Evolutionary conservation across 2,329 filamentous ascomycete genomes (phyloP), one percentile per base, ranked within the genome.

Genomic region (Phaeoacremonium minimum): DNA sequence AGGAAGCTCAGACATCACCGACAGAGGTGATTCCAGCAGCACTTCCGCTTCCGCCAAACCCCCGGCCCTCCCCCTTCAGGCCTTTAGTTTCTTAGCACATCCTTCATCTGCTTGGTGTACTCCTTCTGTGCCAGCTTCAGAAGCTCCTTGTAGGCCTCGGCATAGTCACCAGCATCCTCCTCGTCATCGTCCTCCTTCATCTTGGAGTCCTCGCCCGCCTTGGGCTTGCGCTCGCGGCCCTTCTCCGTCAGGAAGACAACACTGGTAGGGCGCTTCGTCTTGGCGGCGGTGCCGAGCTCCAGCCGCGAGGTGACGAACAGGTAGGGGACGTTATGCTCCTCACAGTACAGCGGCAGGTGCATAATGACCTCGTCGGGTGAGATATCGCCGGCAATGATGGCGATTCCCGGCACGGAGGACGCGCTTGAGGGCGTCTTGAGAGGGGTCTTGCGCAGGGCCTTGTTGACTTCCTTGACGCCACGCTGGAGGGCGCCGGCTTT

Each of bases 291-390:
- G 56, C 93, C 93, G 40, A 98, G 80, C 70, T 97, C 91, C 43
- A 89, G 91, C 52, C 93, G 84, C 55, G 86, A 94, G 43, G 83
- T 80, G 52, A 98, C 87, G 64, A 94, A 98, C 64, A 98, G 80
- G 70, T 97, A 98, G 20, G 93, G 93, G 42, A 96, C 87, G 66
- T 87, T 87, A 75, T 96, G 90, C 69, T 97, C 91, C 71, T 98
- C 93, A 76, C 93, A 97, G 40, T 97, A 83, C 40, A 98, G 87
- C 53, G 93, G 93, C 48, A 98, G 87, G 69, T 98, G 93, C 42
- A 87, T 93, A 69, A 98, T 96, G 61, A 98, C 93, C 65, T 98
- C 93, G 83, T 93, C 91, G 48, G 93, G 93, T 36, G 87, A 95
- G 71, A 98, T 97, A 66, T 98, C 93, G 52, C 87, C 93, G 22